These are phyloP conservation scores for Wallacemonas sp. DNA, from an alignment of 208 protist species.

Conservation along the genomic window DNA sequence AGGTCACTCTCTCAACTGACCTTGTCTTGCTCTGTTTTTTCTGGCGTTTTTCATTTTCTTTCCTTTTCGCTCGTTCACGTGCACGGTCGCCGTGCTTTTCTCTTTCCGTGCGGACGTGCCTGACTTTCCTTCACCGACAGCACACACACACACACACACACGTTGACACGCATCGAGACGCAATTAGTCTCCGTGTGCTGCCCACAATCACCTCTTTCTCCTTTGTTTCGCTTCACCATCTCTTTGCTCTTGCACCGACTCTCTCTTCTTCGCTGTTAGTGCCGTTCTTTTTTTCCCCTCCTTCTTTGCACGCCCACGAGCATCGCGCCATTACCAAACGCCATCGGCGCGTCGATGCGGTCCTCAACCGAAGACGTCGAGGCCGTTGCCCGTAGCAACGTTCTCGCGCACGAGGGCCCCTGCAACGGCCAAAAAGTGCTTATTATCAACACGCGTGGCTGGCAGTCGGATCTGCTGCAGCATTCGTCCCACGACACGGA, in stretches of 20 bases:
- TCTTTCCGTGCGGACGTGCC: too few relatives aligned
- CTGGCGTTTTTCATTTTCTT: conserved; percentile 1
- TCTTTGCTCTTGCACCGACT: background rate
- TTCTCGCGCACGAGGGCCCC: conserved; percentile 26
- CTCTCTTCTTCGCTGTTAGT: background rate
- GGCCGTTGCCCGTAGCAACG: conserved; percentile 1
- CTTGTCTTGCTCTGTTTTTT: background rate
- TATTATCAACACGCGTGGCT: conserved; percentile 66
- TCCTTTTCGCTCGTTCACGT: background rate
- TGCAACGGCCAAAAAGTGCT: conserved; percentile 35
- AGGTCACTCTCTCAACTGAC: background rate
- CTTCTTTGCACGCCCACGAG: background rate
- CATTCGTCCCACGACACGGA: conserved; percentile 4
- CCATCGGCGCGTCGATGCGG: background rate
- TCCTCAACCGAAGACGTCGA: conserved; percentile 10
- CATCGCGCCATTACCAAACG: background rate
- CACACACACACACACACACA: too few relatives aligned
- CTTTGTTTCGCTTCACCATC: too few relatives aligned
- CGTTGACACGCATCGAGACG: too few relatives aligned
- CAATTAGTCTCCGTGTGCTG: too few relatives aligned
- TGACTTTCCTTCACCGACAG: too few relatives aligned
- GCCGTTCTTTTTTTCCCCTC: conserved; percentile 3
- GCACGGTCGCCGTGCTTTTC: background rate
- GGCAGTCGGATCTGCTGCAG: conserved; percentile 36
- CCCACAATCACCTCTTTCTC: too few relatives aligned